phyloP scores from a whole-genome alignment of 352 stramenopile species.

The Phytophthora uliginosa region DNA sequence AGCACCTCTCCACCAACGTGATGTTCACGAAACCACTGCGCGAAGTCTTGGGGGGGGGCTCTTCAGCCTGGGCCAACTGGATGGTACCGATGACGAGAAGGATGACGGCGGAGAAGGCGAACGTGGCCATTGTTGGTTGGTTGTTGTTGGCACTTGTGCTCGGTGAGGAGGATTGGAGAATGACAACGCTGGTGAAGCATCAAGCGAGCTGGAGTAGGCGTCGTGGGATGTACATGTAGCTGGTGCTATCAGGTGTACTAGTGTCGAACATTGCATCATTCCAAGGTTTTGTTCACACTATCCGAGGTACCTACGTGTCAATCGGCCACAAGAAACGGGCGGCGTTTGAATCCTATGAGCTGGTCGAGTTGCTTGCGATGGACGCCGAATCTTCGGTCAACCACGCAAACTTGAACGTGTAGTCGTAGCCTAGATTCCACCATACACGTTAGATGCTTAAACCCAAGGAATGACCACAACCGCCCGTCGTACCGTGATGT shows the following conservation, averaged over 20 bases:
- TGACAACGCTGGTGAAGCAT: neutral
- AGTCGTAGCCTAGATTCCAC: neutral
- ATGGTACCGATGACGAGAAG: neutral
- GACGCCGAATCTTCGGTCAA: neutral
- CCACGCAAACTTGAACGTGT: constrained; percentile 13
- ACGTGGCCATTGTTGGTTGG: constrained; percentile 14
- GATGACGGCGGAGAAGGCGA: constrained; percentile 10
- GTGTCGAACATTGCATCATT: neutral
- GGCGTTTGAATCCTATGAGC: neutral
- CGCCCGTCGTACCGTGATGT: constrained; percentile 25
- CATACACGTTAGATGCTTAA: neutral
- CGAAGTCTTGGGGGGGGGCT: neutral
- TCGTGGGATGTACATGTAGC: neutral
- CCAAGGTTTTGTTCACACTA: neutral
- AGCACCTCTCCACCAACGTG: neutral
- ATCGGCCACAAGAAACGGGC: neutral
- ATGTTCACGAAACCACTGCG: neutral
- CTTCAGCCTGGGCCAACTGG: neutral
- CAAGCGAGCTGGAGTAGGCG: no score
- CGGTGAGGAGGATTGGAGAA: constrained; percentile 10
- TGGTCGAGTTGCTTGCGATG: neutral
- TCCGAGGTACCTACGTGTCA: neutral
- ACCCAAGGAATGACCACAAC: neutral
- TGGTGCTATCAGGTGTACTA: neutral
- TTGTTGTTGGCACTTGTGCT: neutral